Evolutionary conservation across 805 yeast species (phyloP), one percentile per base, ranked within the genome.

Genomic region (Saturnispora mendoncae): DNA sequence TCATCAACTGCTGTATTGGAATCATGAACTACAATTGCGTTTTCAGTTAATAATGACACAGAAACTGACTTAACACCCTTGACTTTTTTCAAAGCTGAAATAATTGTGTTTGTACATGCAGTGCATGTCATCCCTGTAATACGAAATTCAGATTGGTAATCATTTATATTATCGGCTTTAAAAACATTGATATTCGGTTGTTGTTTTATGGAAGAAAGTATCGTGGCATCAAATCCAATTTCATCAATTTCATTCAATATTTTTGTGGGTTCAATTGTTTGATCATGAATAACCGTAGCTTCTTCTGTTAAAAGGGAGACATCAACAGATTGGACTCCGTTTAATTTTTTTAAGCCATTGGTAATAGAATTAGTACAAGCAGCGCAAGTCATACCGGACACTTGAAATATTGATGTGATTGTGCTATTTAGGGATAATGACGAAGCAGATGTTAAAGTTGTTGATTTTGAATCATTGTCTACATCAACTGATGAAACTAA

Each of bases 371-470:
- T 68, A 0, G 83, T 71, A 56, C 97, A 90, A 1, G 94, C 73
- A 2, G 92, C 80, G 55, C 97, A 90, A 2, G 97, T 88, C 97
- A 88, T 90, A 2, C 97, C 97, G 13, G 64, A 58, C 1, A 81
- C 64, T 4, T 57, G 49, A 12, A 61, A 33, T 8, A 42, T 38
- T 3, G 41, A 28, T 2, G 32, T 14, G 17, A 5, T 21, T 7
- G 38, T n/a, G n/a, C n/a, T n/a, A n/a, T n/a, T n/a, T n/a, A n/a
- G 24, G 6, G 24, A 27, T 8, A n/a, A 5, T 6, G 15, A 7
- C n/a, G 9, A n/a, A n/a, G n/a, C n/a, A n/a, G 25, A 14, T 6
- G 28, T 26, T 9, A 8, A 19, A 14, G 26, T 2, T 3, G 33
- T 14, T 4, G 15, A 6, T 6, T 28, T 12, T 28, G 31, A 28